These are phyloP conservation scores for Anthostomella pinea DNA, from an alignment of 2,329 filamentous ascomycete species.

Conservation along the genomic window DNA sequence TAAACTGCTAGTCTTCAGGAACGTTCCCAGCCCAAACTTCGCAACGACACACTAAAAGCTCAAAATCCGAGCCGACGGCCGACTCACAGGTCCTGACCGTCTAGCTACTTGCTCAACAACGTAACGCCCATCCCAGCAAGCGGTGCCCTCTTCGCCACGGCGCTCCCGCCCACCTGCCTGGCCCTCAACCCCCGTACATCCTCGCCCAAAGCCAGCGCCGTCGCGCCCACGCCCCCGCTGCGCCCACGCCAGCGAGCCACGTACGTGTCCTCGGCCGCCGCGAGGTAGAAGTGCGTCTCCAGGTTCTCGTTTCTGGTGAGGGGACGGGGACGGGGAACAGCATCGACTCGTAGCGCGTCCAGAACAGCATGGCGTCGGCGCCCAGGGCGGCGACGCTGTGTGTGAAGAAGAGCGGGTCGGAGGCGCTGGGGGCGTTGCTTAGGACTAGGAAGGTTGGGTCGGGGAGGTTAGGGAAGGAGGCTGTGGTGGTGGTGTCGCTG, in stretches of 20 bases:
- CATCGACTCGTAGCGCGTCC: slow-evolving; percentile 6
- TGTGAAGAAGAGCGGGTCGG: slow-evolving; percentile 11
- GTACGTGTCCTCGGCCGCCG: slow-evolving; percentile 4
- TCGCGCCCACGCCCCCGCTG: not conserved
- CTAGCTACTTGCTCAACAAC: too few species aligned
- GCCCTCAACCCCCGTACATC: too few species aligned
- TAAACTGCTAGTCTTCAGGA: too few species aligned
- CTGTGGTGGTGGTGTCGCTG: slow-evolving; percentile 2
- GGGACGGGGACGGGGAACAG: slow-evolving; percentile 6
- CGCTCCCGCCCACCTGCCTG: too few species aligned
- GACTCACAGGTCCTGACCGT: too few species aligned
- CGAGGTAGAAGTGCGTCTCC: slow-evolving; percentile 5
- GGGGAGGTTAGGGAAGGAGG: slow-evolving; percentile 1
- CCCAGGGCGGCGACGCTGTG: slow-evolving; percentile 13
- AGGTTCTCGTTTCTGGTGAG: not conserved
- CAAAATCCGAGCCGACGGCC: too few species aligned
- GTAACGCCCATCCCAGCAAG: too few species aligned
- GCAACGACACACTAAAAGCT: too few species aligned
- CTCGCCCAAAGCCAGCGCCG: not conserved
- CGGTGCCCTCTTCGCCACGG: too few species aligned
- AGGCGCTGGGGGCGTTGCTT: slow-evolving; percentile 11
- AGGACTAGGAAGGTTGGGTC: slow-evolving; percentile 19
- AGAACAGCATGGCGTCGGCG: slow-evolving; percentile 12
- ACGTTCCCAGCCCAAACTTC: too few species aligned
- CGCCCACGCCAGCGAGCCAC: slow-evolving; percentile 8